These are phyloP conservation scores for Acorus gramineus DNA, from an alignment of 106 monocot genomes.

Conservation along the genomic window DNA sequence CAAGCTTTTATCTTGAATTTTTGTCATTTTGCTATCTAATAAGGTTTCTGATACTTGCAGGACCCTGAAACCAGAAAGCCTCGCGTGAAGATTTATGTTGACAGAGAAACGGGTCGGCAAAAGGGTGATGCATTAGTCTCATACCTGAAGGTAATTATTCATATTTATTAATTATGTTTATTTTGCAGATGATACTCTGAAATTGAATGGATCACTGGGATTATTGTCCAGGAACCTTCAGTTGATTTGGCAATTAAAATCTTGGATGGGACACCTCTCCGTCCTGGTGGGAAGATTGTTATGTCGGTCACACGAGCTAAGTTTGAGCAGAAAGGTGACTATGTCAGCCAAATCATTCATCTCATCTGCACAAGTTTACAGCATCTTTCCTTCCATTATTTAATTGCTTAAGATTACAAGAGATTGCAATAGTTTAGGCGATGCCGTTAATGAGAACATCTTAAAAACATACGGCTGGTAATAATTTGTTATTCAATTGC, in stretches of 20 bases:
- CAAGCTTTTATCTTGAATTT: too few species aligned
- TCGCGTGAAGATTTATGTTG: slow-evolving; percentile 84
- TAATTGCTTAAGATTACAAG: too few species aligned
- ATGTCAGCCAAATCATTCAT: neutral
- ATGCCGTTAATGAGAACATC: too few species aligned
- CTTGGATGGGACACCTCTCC: slow-evolving; percentile 82
- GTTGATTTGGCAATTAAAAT: slow-evolving; percentile 83
- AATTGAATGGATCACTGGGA: neutral
- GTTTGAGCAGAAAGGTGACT: slow-evolving; percentile 93
- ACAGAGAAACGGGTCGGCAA: slow-evolving; percentile 72
- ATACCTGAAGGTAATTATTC: slow-evolving; percentile 66
- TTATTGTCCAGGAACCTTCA: slow-evolving; percentile 66
- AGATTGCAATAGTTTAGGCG: too few species aligned
- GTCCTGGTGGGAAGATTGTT: slow-evolving; percentile 48
- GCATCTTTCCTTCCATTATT: neutral
- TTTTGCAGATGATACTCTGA: neutral
- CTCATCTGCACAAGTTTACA: neutral
- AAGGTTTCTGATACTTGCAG: slow-evolving; percentile 19
- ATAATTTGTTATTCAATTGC: too few species aligned
- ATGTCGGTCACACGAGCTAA: slow-evolving; percentile 82
- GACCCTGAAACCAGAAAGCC: slow-evolving; percentile 95
- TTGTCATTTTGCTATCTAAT: too few species aligned
- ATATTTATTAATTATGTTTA: neutral
- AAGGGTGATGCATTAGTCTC: slow-evolving; percentile 94
- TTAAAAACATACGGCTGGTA: too few species aligned